Percentiles rank a stretch among this genome's conserved stretches.
Evolutionary conservation across 129 eudicot genomes (phyloP).

Genomic region (Flaveria brownii): DNA sequence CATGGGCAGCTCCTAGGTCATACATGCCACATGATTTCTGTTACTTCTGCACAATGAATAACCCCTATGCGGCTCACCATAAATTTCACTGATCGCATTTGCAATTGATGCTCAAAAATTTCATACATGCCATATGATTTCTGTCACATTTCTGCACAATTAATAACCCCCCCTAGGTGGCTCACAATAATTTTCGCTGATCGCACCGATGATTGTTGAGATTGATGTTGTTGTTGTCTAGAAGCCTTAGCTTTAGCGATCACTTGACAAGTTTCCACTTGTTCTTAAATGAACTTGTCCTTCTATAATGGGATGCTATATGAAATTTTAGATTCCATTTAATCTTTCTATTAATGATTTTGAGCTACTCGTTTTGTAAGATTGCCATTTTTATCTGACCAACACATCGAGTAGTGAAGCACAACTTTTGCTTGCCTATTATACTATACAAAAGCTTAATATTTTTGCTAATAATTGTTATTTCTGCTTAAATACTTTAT

Average conservation of each 20-base stretch:
- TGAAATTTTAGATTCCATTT: background rate
- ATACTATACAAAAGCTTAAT: conserved; percentile 24
- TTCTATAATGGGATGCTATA: background rate
- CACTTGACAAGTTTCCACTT: background rate
- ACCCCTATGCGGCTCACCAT: background rate
- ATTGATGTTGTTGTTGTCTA: background rate
- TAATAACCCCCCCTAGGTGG: background rate
- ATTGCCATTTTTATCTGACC: background rate
- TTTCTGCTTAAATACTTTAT: conserved; percentile 6
- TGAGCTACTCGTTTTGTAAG: conserved; percentile 1
- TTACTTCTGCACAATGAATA: background rate
- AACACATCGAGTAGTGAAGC: conserved; percentile 23
- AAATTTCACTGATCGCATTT: background rate
- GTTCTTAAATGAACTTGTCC: background rate
- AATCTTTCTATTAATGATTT: conserved; percentile 3
- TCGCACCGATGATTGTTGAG: background rate
- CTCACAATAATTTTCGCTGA: background rate
- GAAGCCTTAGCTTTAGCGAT: background rate
- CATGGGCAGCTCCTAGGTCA: no score
- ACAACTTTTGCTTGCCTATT: conserved; percentile 14
- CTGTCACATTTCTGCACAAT: background rate
- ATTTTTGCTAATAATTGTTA: background rate
- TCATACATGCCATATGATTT: background rate
- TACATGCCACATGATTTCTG: background rate
- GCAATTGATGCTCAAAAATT: background rate